phyloP scores from a whole-genome alignment of 257 asterid species.

The Solanum clarkiae region DNA sequence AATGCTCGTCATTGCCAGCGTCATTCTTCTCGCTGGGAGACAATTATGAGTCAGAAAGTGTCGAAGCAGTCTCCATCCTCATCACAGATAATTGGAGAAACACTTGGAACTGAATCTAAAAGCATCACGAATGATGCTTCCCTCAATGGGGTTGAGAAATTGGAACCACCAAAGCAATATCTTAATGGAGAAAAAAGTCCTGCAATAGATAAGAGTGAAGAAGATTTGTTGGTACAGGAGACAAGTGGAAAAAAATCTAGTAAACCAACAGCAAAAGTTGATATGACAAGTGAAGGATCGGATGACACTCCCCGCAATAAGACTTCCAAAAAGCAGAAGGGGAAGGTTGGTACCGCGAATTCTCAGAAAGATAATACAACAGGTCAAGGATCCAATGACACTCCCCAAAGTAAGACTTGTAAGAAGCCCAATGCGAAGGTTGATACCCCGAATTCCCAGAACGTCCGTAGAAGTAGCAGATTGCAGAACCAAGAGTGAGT shows the following conservation, averaged over 20 bases:
- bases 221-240: neutral
- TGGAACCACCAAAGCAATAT: constrained; percentile 1
- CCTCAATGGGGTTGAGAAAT: constrained; percentile 5
- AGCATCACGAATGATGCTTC: neutral
- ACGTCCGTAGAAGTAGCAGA: constrained; percentile 16
- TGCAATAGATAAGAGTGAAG: neutral
- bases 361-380: neutral
- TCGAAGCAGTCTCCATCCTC: neutral
- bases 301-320: neutral
- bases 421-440: constrained; percentile 4
- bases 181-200: neutral
- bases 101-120: constrained; percentile 20
- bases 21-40: constrained; percentile 34
- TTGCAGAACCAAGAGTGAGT: constrained; percentile 12
- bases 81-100: constrained; percentile 11
- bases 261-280: constrained; percentile 10
- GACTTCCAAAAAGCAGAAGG: constrained; percentile 2
- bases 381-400: neutral
- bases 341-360: neutral
- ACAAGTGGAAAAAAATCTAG: constrained; percentile 11
- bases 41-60: constrained; percentile 7
- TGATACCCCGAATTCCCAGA: constrained; percentile 8
- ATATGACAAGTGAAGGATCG: constrained; percentile 7
- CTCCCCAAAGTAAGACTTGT: neutral
- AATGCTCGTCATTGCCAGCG: constrained; percentile 79